These are phyloP conservation scores for Stenocarpella maydis DNA, from an alignment of 2,329 filamentous ascomycete genomes.

Conservation along the genomic window DNA sequence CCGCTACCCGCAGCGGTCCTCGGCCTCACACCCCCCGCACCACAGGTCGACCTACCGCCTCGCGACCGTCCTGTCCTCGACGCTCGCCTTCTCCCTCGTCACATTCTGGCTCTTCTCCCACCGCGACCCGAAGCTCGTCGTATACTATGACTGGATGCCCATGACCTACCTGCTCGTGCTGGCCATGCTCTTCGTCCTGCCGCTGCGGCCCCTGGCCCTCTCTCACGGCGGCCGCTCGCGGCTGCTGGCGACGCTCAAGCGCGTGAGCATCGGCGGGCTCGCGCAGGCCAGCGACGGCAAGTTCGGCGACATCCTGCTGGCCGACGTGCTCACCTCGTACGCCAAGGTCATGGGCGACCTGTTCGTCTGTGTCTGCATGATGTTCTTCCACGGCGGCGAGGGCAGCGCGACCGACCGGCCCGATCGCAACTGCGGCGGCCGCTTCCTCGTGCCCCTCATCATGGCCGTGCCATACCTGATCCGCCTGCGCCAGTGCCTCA, in stretches of 20 bases:
- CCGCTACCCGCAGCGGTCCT: conserved; percentile 80
- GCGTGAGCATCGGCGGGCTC: conserved; percentile 84
- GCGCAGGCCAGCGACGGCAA: conserved; percentile 89
- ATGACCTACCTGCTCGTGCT: conserved; percentile 82
- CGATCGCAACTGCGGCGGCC: conserved; percentile 82
- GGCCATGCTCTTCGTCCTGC: conserved; percentile 74
- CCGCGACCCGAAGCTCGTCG: conserved; percentile 72
- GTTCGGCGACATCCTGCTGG: conserved; percentile 92
- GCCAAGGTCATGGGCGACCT: conserved; percentile 91
- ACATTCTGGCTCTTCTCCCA: conserved; percentile 86
- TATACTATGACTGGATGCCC: conserved; percentile 84
- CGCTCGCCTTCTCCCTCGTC: conserved; percentile 75
- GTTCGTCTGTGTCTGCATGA: conserved; percentile 89
- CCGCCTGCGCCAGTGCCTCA: conserved; percentile 89
- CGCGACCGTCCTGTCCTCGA: conserved; percentile 76
- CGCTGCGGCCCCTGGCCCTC: conserved; percentile 68
- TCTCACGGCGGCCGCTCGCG: conserved; percentile 77
- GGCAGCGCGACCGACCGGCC: conserved; percentile 81
- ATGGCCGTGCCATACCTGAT: conserved; percentile 85
- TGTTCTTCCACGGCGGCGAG: conserved; percentile 70
- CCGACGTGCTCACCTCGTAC: conserved; percentile 94
- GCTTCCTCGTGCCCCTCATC: conserved; percentile 81
- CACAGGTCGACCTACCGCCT: conserved; percentile 87
- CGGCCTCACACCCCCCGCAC: conserved; percentile 74
- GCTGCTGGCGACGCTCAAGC: conserved; percentile 77